phyloP scores from a whole-genome alignment of 805 yeast species.

The Nakazawaea peltata region DNA sequence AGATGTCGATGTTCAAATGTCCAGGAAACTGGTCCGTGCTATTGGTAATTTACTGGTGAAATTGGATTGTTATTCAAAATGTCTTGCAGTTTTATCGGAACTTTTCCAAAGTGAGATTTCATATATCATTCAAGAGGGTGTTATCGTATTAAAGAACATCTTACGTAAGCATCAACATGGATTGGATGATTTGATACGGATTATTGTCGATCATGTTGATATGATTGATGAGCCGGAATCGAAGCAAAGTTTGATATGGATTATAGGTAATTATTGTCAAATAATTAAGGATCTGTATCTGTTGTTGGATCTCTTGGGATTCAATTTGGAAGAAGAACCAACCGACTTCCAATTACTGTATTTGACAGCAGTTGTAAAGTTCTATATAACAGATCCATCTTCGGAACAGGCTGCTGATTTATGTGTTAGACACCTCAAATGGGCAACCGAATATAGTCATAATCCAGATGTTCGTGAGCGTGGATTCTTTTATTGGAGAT shows the following conservation, averaged over 20 bases:
- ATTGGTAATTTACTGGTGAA: constrained; percentile 85
- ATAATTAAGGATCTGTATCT: constrained; percentile 33
- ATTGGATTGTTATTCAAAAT: constrained; percentile 53
- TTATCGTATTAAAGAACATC: constrained; percentile 68
- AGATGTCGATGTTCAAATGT: constrained; percentile 80
- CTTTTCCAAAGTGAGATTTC: constrained; percentile 59
- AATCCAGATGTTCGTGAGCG: constrained; percentile 86
- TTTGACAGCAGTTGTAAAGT: constrained; percentile 67
- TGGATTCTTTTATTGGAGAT: constrained; percentile 80
- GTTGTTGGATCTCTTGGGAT: constrained; percentile 33
- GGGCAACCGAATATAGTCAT: constrained; percentile 65
- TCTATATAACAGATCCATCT: constrained; percentile 48
- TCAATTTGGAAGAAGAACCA: constrained; percentile 52
- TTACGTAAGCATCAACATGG: constrained; percentile 59
- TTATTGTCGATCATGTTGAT: constrained; percentile 36
- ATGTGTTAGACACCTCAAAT: constrained; percentile 50
- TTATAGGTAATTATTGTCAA: constrained; percentile 63
- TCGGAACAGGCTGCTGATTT: constrained; percentile 41
- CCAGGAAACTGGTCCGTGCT: constrained; percentile 80
- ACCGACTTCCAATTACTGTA: constrained; percentile 67
- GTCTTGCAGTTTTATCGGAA: constrained; percentile 55
- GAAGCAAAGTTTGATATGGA: constrained; percentile 74
- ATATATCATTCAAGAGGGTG: constrained; percentile 73
- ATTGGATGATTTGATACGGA: constrained; percentile 33
- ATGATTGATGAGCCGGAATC: constrained; percentile 71